Evolutionary conservation across 1,139 yeast species (phyloP).

Genomic region (Sugiyamaella castrensis): DNA sequence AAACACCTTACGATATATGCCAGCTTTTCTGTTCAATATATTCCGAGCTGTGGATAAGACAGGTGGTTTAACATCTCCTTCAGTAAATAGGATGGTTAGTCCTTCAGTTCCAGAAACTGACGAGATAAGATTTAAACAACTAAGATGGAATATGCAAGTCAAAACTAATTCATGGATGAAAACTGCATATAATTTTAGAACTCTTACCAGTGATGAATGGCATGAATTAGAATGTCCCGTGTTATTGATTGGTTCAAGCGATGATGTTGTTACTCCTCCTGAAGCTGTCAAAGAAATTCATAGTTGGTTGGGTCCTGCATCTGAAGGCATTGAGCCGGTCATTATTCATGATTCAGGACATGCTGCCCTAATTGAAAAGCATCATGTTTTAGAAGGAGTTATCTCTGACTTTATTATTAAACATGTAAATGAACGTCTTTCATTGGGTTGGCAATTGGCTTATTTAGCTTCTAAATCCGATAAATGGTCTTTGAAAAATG

Average conservation of each 20-base stretch:
- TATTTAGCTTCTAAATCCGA: constrained; percentile 51
- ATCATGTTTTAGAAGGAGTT: constrained; percentile 62
- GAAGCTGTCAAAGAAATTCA: constrained; percentile 32
- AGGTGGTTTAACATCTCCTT: constrained; percentile 58
- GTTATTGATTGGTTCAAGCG: constrained; percentile 55
- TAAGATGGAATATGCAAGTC: constrained; percentile 70
- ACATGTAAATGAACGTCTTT: constrained; percentile 45
- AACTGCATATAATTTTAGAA: constrained; percentile 50
- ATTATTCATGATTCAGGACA: constrained; percentile 61
- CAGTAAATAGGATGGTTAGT: constrained; percentile 55
- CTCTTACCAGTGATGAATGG: constrained; percentile 48
- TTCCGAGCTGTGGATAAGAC: constrained; percentile 59
- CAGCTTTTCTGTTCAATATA: constrained; percentile 49
- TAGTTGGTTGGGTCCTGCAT: constrained; percentile 25
- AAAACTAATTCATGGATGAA: constrained; percentile 53
- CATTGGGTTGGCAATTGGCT: constrained; percentile 63
- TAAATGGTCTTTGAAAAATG: constrained; percentile 79
- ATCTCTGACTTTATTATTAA: constrained; percentile 55
- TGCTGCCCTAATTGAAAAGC: constrained; percentile 60
- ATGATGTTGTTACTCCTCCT: constrained; percentile 56
- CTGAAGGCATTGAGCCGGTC: constrained; percentile 28
- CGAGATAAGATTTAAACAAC: constrained; percentile 54
- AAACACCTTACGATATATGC: constrained; percentile 40
- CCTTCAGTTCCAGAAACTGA: constrained; percentile 30
- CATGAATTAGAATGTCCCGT: constrained; percentile 37